phyloP scores from a whole-genome alignment of 257 asterid species.

The Plantago elongata region DNA sequence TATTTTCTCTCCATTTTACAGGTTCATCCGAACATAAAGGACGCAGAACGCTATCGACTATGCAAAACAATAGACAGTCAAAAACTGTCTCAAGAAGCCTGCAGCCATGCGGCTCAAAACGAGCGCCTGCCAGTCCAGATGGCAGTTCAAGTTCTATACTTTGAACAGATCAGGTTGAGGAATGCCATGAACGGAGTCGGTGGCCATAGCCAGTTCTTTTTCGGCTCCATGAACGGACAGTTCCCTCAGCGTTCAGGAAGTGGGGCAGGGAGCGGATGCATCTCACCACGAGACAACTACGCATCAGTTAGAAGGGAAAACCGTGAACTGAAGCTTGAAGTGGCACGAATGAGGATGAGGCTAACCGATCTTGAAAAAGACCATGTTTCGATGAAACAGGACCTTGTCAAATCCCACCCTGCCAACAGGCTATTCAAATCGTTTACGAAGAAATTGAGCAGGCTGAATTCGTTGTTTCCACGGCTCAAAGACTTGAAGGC shows the following conservation, averaged over 20 bases:
- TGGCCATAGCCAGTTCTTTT: conserved; percentile 60
- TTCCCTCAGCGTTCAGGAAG: conserved; percentile 78
- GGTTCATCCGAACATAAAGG: conserved; percentile 95
- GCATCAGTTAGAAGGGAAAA: conserved; percentile 94
- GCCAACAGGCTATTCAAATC: conserved; percentile 71
- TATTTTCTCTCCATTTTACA: conserved; percentile 21
- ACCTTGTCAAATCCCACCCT: conserved; percentile 66
- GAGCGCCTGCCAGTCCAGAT: conserved; percentile 89
- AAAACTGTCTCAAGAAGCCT: conserved; percentile 87
- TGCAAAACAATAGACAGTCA: conserved; percentile 88
- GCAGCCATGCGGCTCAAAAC: conserved; percentile 99
- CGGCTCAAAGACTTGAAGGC: conserved; percentile 43
- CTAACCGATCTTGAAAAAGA: conserved; percentile 89
- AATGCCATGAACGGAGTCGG: conserved; percentile 93
- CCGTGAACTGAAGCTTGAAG: conserved; percentile 89
- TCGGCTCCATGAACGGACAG: conserved; percentile 53
- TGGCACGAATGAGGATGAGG: conserved; percentile 95
- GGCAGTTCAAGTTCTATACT: conserved; percentile 95
- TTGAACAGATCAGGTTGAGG: conserved; percentile 79
- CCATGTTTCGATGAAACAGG: conserved; percentile 91
- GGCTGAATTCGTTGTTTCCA: conserved; percentile 55
- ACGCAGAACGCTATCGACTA: conserved; percentile 72
- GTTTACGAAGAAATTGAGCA: conserved; percentile 64
- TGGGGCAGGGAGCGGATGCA: conserved; percentile 90
- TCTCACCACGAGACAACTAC: conserved; percentile 91